Evolutionary conservation across 345 rosid genomes (phyloP), one percentile per base, ranked within the genome.

Genomic region (Lumnitzera littorea): DNA sequence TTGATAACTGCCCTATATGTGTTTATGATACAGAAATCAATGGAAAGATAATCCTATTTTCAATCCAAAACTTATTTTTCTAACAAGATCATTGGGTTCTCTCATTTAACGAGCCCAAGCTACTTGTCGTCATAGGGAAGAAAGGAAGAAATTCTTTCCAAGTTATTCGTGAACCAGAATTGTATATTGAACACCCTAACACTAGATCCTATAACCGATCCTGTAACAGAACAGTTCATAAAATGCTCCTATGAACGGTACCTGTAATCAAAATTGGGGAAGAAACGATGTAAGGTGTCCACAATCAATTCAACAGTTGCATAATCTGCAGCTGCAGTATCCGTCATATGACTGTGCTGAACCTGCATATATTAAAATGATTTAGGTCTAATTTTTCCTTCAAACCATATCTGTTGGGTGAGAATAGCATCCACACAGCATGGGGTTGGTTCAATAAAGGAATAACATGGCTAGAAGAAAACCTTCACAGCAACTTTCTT

Each of bases 231-330:
- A 36, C 10, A 36, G 43, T 5, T 36, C 43, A 36, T 36, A 36
- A 36, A 36, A 51, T n/a, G 43, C 63, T 16, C 17, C 12, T 27
- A 57, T 14, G 25, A 53, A 54, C 17, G 52, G 54, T 62, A 94
- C 97, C 99, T 90, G 74, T 90, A 94, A 77, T 90, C 95, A 79
- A 94, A 90, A 57, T 89, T 83, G 60, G 96, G 97, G 70, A 90
- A 94, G 60, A 91, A n/a, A 74, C 81, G 55, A 67, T 88, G 95
- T 53, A 94, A 74, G 54, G 95, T 73, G 58, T 88, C 87, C 73
- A 94, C 97, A 48, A 94, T 67, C 48, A 86, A 58, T 58, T 77
- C 91, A 60, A 88, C 95, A 48, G 78, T 83, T 16, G 99, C 95
- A 68, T 83, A 84, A 80, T 94, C 97, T 49, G 91, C 92, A 79